Base-by-base conservation (phyloP, 768 basidiomycete species). In the Xerocomus brunneocitrinus region DNA sequence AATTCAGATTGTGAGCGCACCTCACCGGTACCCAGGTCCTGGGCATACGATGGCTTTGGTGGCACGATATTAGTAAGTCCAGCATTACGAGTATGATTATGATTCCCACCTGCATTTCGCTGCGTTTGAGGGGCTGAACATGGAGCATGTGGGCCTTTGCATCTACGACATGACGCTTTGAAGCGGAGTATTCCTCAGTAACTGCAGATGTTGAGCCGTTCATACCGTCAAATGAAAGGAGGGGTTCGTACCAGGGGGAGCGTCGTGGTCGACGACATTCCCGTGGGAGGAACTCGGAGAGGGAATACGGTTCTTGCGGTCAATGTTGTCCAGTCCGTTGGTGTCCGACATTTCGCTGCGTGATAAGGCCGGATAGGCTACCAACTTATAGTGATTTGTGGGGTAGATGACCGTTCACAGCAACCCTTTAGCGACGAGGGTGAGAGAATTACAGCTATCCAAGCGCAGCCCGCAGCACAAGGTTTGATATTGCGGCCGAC, bases 41-140 rank as follows among this genome's bases (percentile, higher is more conserved):
- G 93, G 3, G 93, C 83, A 68, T 98, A 97, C 0, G 89, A 92
- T 3, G 89, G 92, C 86, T 97, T 53, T 9, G 4, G 27, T 13
- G 30, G 30, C 7, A 32, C 43, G 27, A n/a, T 48, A 13, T 61
- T 48, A 66, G 53, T 14, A 27, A 42, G 28, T 41, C 14, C 48
- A 39, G 38, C 25, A 12, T 6, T 36, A 32, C 5, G 8, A 25
- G 3, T 19, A 43, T 5, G 39, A 22, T 16, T 22, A 27, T 4
- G n/a, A 25, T 22, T 61, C 75, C 41, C 38, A 84, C 88, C 84
- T 93, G 91, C 91, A 93, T 92, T 72, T 93, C 91, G 42, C 78
- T 82, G 57, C 82, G 79, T 73, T 84, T 89, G 71, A 93, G 73
- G 1, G 91, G 91, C 67, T 94, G 89, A n/a, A 94, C 91, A 52